Evolutionary conservation across 1,139 yeast species (phyloP), one percentile per base, ranked within the genome.

Genomic region (Suhomyces coccinellae): DNA sequence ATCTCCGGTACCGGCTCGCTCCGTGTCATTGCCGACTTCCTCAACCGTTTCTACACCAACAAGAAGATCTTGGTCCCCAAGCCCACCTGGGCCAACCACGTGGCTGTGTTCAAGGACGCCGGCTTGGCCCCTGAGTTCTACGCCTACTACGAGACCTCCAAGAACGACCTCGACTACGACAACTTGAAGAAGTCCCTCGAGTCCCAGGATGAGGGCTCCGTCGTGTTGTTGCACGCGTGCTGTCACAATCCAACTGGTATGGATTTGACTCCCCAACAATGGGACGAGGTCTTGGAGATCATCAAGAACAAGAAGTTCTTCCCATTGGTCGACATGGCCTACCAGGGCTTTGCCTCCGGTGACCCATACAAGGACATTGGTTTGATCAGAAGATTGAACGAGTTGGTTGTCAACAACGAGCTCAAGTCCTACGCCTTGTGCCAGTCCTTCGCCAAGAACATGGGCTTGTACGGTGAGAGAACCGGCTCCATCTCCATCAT

Each of bases 171-270:
- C 57, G 79, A 80, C 55, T 71, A 77, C 47, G 80, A 71, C 17
- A 76, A 75, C 43, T 71, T 84, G 73, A 68, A 71, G 53, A 48
- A 59, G 41, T 70, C 77, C 30, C 61, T 75, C 44, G 48, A 62
- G 29, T 52, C 62, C 24, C 79, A 79, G 38, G 75, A 71, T 24
- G 66, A 72, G 15, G 85, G 80, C 27, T 75, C 86, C 14, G 79
- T 87, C 50, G 83, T 91, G 31, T 70, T 91, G 45, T 75, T 91
- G 50, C 98, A 91, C 68, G 96, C 96, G 6, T 90, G 97, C 62
- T 95, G 97, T 59, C 98, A 91, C 73, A 91, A 91, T 69, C 98
- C 98, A 34, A 91, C 97, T 12, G 98, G 97, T 29, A 82, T 91
- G 52, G 98, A 91, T 63, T 95, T 95, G 50, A 77, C 87, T 11